Base-by-base conservation (phyloP, 2,329 filamentous ascomycete species). In the Epichloe sibirici region DNA sequence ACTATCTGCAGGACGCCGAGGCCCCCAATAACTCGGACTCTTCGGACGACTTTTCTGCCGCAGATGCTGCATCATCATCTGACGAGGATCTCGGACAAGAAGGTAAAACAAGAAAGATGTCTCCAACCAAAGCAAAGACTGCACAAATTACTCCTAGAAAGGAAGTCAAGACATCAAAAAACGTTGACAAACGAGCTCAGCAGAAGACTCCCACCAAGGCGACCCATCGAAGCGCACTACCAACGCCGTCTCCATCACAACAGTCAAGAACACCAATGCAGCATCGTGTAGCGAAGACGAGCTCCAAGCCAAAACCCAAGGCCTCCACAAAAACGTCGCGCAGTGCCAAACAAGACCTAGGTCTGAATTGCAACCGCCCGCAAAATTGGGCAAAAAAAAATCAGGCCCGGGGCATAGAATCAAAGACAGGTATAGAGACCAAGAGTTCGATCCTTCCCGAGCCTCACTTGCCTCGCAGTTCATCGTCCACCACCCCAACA, bases 81-180 rank as follows among this genome's bases (percentile, higher is more conserved):
- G 66, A 68, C 21, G 61, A 63, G 15, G 54, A 55, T 15, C n/a
- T 39, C 3, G 39, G 13, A 23, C 51, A 51, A 55, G 63, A 67
- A 69, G 68, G 67, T 70, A 69, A 69, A 66, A 57, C 56, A 52
- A 59, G 61, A 53, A 66, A 63, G 52, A 54, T 38, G 54, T 60
- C 57, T 57, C 51, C 51, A 54, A 39, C 45, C 51, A 62, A 62
- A 48, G 51, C 55, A 31, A 58, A 58, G 42, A 60, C 56, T 49
- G 34, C 58, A 50, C 54, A 58, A 55, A 51, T 55, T 48, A 65
- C 61, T 45, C 61, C 63, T 28, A 58, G 43, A 34, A 64, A 62
- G 53, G 59, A 59, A 49, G 46, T 46, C 53, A 54, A 59, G 49
- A 55, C 58, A 51, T 62, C 53, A 56, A 56, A 42, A 56, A 63